phyloP scores from a whole-genome alignment of 352 stramenopile species.

The Phytophthora sp. region DNA sequence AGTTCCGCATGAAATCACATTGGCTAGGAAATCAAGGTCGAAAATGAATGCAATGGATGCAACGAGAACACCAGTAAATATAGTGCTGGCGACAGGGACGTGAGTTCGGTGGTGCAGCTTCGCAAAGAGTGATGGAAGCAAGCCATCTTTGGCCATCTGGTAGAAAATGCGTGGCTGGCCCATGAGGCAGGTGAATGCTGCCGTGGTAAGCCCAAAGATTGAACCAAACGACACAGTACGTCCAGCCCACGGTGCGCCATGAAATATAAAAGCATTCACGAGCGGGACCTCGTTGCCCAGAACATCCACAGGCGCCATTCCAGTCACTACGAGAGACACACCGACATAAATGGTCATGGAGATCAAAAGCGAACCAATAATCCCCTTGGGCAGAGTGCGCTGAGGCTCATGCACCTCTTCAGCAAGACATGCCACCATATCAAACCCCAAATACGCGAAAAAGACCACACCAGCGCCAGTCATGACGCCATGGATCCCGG shows the following conservation, averaged over 20 bases:
- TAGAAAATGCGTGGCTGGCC: slow-evolving; percentile 93
- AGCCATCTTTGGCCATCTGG: slow-evolving; percentile 89
- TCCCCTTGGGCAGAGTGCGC: slow-evolving; percentile 90
- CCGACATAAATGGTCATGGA: slow-evolving; percentile 92
- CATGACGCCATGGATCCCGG: slow-evolving; percentile 90
- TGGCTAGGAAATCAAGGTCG: slow-evolving; percentile 91
- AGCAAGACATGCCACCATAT: slow-evolving; percentile 93
- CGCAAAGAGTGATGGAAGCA: slow-evolving; percentile 70
- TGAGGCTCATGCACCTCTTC: slow-evolving; percentile 93
- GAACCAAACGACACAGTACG: slow-evolving; percentile 91
- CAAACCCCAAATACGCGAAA: slow-evolving; percentile 93
- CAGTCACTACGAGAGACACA: slow-evolving; percentile 91
- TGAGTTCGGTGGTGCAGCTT: slow-evolving; percentile 67
- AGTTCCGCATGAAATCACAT: slow-evolving; percentile 92
- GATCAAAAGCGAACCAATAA: slow-evolving; percentile 92
- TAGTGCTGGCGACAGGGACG: slow-evolving; percentile 82
- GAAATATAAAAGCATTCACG: slow-evolving; percentile 85
- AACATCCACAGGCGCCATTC: slow-evolving; percentile 78
- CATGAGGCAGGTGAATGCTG: slow-evolving; percentile 92
- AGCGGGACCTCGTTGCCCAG: slow-evolving; percentile 81
- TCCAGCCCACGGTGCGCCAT: slow-evolving; percentile 72
- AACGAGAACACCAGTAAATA: slow-evolving; percentile 88
- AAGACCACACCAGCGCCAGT: slow-evolving; percentile 90
- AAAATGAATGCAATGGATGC: slow-evolving; percentile 87
- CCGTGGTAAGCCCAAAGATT: slow-evolving; percentile 92